Base-by-base conservation (phyloP, 2,329 filamentous ascomycete genomes). In the Teratosphaeria pseudoeucalypti region DNA sequence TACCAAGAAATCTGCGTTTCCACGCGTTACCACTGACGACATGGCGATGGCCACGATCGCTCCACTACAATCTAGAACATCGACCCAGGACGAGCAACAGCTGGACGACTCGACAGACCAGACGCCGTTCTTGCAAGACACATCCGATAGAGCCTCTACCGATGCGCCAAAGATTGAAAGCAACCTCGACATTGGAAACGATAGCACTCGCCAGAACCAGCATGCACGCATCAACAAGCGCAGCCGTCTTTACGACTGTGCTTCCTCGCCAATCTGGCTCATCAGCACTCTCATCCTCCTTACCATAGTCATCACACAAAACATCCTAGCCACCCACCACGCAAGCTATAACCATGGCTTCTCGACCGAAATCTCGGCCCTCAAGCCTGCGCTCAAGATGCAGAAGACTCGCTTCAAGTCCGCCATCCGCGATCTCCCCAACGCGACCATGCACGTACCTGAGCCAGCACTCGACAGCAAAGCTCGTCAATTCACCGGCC, bases 361-460 rank as follows among this genome's bases (percentile, higher is more conserved):
- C 16, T 47, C 43, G 26, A 60, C 16, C 11, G 19, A 34, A 10
- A 32, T 52, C 14, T 11, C 55, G 56, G 58, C 55, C 47, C 58
- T 60, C 32, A 54, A 60, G 32, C 39, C 59, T 26, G 29, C 29
- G 39, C 57, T 58, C 59, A 49, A 52, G 19, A 26, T 56, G 34
- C 32, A 47, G 9, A 27, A 34, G 27, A 58, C 56, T 9, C 59
- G 59, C 37, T 60, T 60, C 52, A 27, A 37, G 19, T 52, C 55
- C 47, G 59, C 59, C 11, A 58, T 60, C 56, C 59, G 27, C 37
- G 37, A 56, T 23, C 49, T 56, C 6, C 19, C 55, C 9, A 56
- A 60, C 37, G 56, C 39, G 12, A 60, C 52, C 34, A 54, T 60
- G 52, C 32, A 60, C 56, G 56, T 60, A 27, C 59, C 59, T 26